Evolutionary conservation across 108 stramenopile species (phyloP).

Genomic region (Skeletonema grethae): DNA sequence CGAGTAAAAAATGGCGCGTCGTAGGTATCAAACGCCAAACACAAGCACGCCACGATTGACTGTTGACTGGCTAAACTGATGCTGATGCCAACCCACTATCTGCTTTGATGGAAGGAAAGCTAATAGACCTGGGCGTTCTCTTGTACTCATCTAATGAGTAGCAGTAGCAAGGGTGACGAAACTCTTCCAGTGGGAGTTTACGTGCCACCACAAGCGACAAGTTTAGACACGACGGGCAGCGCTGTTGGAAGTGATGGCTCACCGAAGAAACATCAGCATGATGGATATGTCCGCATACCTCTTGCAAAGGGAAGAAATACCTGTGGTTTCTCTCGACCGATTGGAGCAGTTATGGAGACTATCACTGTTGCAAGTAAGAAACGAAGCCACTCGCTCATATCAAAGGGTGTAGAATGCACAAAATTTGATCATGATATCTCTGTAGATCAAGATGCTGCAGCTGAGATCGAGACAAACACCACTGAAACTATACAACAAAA

Average conservation of each 20-base stretch:
- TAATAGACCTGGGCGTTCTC: neutral
- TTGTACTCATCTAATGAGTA: neutral
- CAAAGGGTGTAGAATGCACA: slow-evolving; percentile 1
- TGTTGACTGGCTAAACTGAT: too few relatives aligned
- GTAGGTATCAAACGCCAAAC: too few relatives aligned
- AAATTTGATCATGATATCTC: neutral
- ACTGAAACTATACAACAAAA: slow-evolving; percentile 11
- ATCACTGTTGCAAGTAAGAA: slow-evolving; percentile 7
- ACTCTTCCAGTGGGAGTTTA: neutral
- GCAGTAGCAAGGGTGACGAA: slow-evolving; percentile 1
- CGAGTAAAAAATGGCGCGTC: too few relatives aligned
- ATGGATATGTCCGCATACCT: slow-evolving; percentile 50
- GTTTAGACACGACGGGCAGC: too few relatives aligned
- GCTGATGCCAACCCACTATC: too few relatives aligned
- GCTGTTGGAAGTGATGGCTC: neutral
- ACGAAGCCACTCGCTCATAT: slow-evolving; percentile 9
- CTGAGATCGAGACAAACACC: neutral
- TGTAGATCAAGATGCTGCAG: neutral
- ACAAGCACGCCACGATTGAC: too few relatives aligned
- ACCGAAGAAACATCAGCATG: slow-evolving; percentile 2
- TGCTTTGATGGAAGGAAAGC: too few relatives aligned
- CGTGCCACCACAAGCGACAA: slow-evolving; percentile 1
- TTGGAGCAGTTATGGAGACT: slow-evolving; percentile 10
- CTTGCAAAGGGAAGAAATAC: slow-evolving; percentile 56
- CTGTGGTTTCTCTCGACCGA: slow-evolving; percentile 57